These are phyloP conservation scores for Neurospora sp. DNA, from an alignment of 495 filamentous ascomycete species.

Conservation along the genomic window DNA sequence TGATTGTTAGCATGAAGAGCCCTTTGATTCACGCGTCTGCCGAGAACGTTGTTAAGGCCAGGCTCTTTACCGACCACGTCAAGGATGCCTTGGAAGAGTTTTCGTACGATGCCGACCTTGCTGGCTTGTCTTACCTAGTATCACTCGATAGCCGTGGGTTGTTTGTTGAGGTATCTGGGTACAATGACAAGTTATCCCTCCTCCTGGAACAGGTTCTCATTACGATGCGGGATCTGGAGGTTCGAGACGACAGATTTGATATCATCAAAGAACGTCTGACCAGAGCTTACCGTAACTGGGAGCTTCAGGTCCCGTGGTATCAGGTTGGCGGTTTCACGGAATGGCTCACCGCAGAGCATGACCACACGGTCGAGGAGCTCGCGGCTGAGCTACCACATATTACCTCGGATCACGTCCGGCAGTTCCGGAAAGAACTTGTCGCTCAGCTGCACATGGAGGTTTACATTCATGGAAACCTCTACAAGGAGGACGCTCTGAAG, in stretches of 20 bases:
- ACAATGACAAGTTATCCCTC: conserved; percentile 92
- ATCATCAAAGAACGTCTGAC: conserved; percentile 82
- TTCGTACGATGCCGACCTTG: conserved; percentile 91
- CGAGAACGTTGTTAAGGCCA: conserved; percentile 62
- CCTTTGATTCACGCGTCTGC: conserved; percentile 69
- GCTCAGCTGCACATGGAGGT: conserved; percentile 81
- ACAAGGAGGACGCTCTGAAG: conserved; percentile 88
- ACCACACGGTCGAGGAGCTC: conserved; percentile 74
- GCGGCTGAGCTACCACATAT: conserved; percentile 65
- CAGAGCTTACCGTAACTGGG: conserved; percentile 71
- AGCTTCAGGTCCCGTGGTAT: conserved; percentile 77
- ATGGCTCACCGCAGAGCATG: conserved; percentile 67
- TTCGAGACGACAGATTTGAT: conserved; percentile 76
- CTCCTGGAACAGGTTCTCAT: conserved; percentile 83
- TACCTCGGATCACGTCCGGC: conserved; percentile 59
- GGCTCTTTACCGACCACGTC: conserved; percentile 78
- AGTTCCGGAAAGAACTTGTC: conserved; percentile 72
- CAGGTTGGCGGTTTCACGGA: conserved; percentile 80
- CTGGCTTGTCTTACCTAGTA: conserved; percentile 78
- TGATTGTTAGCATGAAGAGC: conserved; percentile 71
- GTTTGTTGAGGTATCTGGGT: conserved; percentile 72
- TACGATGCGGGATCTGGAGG: conserved; percentile 74
- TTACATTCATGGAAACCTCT: conserved; percentile 84
- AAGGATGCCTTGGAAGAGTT: conserved; percentile 88
- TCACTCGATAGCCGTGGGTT: conserved; percentile 59